Base-by-base conservation (phyloP, 1,284 basidiomycete species). In the Ceratobasidium sp. region DNA sequence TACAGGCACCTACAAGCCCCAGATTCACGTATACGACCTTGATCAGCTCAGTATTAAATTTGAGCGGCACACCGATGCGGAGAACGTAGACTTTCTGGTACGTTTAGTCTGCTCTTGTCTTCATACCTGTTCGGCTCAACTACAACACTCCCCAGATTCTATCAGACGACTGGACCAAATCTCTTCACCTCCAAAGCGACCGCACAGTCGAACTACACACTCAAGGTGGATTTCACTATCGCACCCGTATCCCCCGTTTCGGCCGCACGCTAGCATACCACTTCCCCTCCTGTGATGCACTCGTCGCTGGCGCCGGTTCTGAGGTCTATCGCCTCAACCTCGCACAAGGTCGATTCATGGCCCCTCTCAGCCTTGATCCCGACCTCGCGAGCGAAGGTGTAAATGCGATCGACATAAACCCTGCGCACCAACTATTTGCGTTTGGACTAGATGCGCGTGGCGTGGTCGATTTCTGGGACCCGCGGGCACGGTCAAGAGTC, bases 101-200 rank as follows among this genome's bases (percentile, higher is more conserved):
- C 89, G 94, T 93, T 82, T 87, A 88, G 89, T 84, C 76, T 79
- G 22, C 62, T 45, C 47, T 62, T 51, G 73, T 63, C 64, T 27
- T 50, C 31, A 63, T 44, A 31, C 36, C 60, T 72, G 63, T 71
- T 67, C 54, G 33, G 47, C 65, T 74, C 59, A n/a, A 51, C 69
- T 64, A 66, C 50, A 33, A 56, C 69, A 45, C 9, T 50, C 54
- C 73, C 14, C 82, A 98, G 96, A 93, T 97, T 80, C 87, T 99
- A 11, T 98, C 97, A 0, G 93, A 96, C 81, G 98, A 99, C 85
- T 99, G 98, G 98, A 99, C 97, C 19, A 99, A 99, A 84, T 93
- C 93, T n/a, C 88, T 99, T 75, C 97, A 98, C 81, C 88, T 99
- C 0, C 98, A 99, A 87, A 91, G 93, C 63, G 97, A 99, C 84